phyloP scores from a whole-genome alignment of 805 yeast species.

The Metschnikowia kunwiensis region DNA sequence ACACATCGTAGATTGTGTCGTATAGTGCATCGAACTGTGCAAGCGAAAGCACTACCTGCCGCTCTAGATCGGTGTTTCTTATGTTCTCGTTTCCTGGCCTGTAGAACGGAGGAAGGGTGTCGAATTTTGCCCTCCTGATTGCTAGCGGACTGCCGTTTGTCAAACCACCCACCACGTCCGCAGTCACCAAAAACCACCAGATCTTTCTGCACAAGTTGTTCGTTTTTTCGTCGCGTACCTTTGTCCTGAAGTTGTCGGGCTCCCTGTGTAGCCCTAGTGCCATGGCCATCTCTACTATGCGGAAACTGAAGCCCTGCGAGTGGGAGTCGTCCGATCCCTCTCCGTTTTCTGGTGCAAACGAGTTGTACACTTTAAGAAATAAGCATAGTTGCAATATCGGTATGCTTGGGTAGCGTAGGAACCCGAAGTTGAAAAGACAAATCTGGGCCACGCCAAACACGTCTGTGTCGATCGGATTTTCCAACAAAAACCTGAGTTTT shows the following conservation, averaged over 20 bases:
- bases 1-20: constrained; percentile 14
- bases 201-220: constrained; percentile 54
- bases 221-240: constrained; percentile 32
- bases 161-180: constrained; percentile 46
- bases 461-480: constrained; percentile 23
- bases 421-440: constrained; percentile 19
- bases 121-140: constrained; percentile 41
- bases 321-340: constrained; percentile 24
- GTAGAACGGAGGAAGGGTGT: constrained; percentile 49
- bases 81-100: constrained; percentile 37
- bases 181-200: constrained; percentile 50
- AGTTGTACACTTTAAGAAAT: constrained; percentile 49
- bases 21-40: constrained; percentile 23
- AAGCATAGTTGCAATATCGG: constrained; percentile 59
- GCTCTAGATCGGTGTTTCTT: constrained; percentile 40
- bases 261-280: constrained; percentile 49
- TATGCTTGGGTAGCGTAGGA: constrained; percentile 39
- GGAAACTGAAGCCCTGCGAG: constrained; percentile 19
- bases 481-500: constrained; percentile 16
- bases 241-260: constrained; percentile 38
- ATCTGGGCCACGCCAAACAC: constrained; percentile 20
- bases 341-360: constrained; percentile 32
- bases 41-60: constrained; percentile 33
- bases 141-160: constrained; percentile 47
- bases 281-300: constrained; percentile 42